A percentile compares a stretch with the other conserved stretches of the same genome.
These are phyloP conservation scores for Wickerhamiella azyma DNA, from an alignment of 805 yeast species.

Conservation along the genomic window DNA sequence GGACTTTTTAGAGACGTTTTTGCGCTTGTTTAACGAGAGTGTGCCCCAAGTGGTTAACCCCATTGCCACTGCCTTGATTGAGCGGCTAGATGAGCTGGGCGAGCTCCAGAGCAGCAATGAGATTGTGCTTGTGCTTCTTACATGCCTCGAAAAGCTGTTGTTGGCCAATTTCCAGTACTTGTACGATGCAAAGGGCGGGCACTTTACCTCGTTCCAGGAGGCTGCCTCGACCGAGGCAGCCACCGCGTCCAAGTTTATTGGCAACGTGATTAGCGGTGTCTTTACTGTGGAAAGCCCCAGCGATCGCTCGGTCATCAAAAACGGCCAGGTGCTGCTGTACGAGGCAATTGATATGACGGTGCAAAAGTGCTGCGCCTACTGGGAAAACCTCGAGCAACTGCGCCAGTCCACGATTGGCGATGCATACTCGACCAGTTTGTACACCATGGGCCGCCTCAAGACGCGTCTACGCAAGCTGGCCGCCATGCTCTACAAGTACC, in stretches of 20 bases:
- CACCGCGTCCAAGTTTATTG: slow-evolving; percentile 38
- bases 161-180: slow-evolving; percentile 7
- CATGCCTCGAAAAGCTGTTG: slow-evolving; percentile 7
- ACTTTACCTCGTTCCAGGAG: slow-evolving; percentile 10
- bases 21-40: slow-evolving; percentile 37
- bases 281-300: slow-evolving; percentile 57
- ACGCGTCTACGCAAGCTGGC: slow-evolving; percentile 21
- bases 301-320: slow-evolving; percentile 35
- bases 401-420: slow-evolving; percentile 1
- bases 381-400: slow-evolving; percentile 15
- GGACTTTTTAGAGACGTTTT: slow-evolving; percentile 36
- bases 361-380: slow-evolving; percentile 14
- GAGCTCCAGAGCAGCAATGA: neutral
- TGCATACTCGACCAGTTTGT: slow-evolving; percentile 12
- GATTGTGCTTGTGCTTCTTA: slow-evolving; percentile 4
- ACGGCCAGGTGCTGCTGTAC: slow-evolving; percentile 27
- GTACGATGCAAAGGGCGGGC: slow-evolving; percentile 5
- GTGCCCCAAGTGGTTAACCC: slow-evolving; percentile 44
- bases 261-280: slow-evolving; percentile 49
- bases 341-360: slow-evolving; percentile 14
- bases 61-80: slow-evolving; percentile 18
- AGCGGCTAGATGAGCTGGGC: slow-evolving; percentile 2
- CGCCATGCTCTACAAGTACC: slow-evolving; percentile 14
- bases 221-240: slow-evolving; percentile 9
- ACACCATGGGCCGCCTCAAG: slow-evolving; percentile 19